phyloP scores from a whole-genome alignment of 2,329 filamentous ascomycete genomes.

The Neophaeococcomyces mojaviensis region DNA sequence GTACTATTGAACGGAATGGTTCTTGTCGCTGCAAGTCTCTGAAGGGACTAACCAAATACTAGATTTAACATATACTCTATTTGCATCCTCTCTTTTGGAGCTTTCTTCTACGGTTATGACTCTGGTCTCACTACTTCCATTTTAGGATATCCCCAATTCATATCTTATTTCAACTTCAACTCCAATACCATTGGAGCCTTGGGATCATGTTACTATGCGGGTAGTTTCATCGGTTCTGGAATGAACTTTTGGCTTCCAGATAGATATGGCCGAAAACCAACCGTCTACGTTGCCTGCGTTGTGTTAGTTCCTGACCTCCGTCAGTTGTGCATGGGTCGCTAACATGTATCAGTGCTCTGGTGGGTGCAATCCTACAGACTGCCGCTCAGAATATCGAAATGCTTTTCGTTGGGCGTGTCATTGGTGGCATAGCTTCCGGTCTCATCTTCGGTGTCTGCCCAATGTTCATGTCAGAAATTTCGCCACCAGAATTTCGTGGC shows the following conservation, averaged over 20 bases:
- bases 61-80: slow-evolving; percentile 9
- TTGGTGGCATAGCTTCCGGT: slow-evolving; percentile 10
- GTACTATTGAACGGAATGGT: background rate
- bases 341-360: slow-evolving; percentile 3
- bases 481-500: slow-evolving; percentile 7
- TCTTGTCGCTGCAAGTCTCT: too few species aligned
- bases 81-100: slow-evolving; percentile 10
- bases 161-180: slow-evolving; percentile 12
- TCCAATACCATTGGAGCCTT: slow-evolving; percentile 10
- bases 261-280: slow-evolving; percentile 9
- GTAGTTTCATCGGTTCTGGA: slow-evolving; percentile 8
- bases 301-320: slow-evolving; percentile 1
- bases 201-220: slow-evolving; percentile 9
- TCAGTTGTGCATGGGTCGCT: background rate
- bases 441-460: slow-evolving; percentile 11
- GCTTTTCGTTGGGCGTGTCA: slow-evolving; percentile 9
- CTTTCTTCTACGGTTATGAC: slow-evolving; percentile 15
- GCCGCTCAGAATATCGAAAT: slow-evolving; percentile 12
- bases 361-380: slow-evolving; percentile 7
- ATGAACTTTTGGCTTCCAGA: slow-evolving; percentile 10
- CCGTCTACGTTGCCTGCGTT: slow-evolving; percentile 6
- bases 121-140: slow-evolving; percentile 13
- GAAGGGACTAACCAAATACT: background rate
- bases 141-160: slow-evolving; percentile 11
- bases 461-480: slow-evolving; percentile 8